Evolutionary conservation across 176 grass and related monocot species (phyloP).

Genomic region (Carex pumila): DNA sequence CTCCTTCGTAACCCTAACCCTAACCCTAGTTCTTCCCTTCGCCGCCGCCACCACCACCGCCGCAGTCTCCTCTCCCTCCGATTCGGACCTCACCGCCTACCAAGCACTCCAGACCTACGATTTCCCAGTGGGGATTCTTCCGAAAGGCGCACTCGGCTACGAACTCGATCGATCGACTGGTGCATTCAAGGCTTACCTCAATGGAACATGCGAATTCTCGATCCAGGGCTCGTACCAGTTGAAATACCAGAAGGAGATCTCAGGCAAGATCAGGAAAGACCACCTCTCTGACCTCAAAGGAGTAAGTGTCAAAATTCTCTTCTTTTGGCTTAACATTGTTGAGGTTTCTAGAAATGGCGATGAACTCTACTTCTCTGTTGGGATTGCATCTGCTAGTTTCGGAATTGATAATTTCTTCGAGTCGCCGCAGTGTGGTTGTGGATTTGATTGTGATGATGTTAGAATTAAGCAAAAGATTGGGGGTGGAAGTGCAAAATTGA

Average conservation of each 20-base stretch:
- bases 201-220: constrained; percentile 58
- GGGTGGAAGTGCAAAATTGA: constrained; percentile 1
- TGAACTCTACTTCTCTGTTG: constrained; percentile 75
- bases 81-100: constrained; percentile 52
- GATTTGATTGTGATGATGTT: constrained; percentile 57
- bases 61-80: not conserved
- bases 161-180: constrained; percentile 51
- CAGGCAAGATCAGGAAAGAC: constrained; percentile 48
- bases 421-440: constrained; percentile 75
- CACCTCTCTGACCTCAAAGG: constrained; percentile 49
- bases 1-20: constrained; percentile 1
- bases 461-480: not conserved
- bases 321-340: constrained; percentile 89
- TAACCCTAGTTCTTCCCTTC: constrained; percentile 10
- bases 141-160: constrained; percentile 57
- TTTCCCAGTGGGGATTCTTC: constrained; percentile 76
- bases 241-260: constrained; percentile 58
- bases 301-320: constrained; percentile 80
- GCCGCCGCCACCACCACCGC: not conserved
- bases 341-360: constrained; percentile 59
- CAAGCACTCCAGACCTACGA: constrained; percentile 56
- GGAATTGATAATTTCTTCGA: constrained; percentile 69
- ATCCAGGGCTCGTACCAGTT: constrained; percentile 84
- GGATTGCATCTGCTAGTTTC: constrained; percentile 83
- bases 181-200: constrained; percentile 61